A percentile compares a stretch with the other conserved stretches of the same genome.
Evolutionary conservation across 2,329 filamentous ascomycete species (phyloP).

Genomic region (Stachybotrys chlorohalonatus): DNA sequence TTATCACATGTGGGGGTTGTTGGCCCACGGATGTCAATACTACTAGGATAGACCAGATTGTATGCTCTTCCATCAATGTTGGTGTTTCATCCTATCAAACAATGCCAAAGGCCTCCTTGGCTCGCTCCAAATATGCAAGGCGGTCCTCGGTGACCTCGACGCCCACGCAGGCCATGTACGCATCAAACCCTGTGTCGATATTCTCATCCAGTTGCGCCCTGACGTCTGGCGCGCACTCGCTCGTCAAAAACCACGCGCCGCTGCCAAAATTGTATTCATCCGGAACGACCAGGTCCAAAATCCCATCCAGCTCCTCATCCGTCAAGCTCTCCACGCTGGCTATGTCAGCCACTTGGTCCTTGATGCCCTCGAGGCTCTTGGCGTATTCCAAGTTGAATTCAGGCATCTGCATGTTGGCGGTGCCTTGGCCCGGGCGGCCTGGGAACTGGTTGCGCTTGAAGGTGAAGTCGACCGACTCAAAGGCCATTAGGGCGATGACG

Average conservation of each 20-base stretch:
- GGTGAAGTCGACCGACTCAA: conserved; percentile 60
- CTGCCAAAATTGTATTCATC: conserved; percentile 47
- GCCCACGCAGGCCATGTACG: conserved; percentile 41
- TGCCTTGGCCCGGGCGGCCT: conserved; percentile 60
- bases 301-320: conserved; percentile 22
- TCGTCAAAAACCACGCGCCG: conserved; percentile 41
- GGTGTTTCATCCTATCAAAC: not conserved
- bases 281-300: conserved; percentile 34
- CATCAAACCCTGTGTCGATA: conserved; percentile 32
- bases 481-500: conserved; percentile 59
- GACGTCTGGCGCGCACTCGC: conserved; percentile 28
- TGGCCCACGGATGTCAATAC: no score
- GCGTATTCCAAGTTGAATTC: conserved; percentile 38
- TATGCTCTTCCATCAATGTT: not conserved
- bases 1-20: no score
- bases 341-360: conserved; percentile 19
- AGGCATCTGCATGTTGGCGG: conserved; percentile 45
- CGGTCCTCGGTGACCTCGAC: conserved; percentile 22
- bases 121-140: conserved; percentile 30
- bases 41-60: no score
- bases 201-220: conserved; percentile 22
- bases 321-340: conserved; percentile 14
- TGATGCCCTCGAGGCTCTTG: conserved; percentile 28
- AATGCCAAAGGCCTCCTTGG: conserved; percentile 38
- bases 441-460: conserved; percentile 58